These are phyloP conservation scores for Phytopythium mirpurense DNA, from an alignment of 352 stramenopile genomes.

Conservation along the genomic window DNA sequence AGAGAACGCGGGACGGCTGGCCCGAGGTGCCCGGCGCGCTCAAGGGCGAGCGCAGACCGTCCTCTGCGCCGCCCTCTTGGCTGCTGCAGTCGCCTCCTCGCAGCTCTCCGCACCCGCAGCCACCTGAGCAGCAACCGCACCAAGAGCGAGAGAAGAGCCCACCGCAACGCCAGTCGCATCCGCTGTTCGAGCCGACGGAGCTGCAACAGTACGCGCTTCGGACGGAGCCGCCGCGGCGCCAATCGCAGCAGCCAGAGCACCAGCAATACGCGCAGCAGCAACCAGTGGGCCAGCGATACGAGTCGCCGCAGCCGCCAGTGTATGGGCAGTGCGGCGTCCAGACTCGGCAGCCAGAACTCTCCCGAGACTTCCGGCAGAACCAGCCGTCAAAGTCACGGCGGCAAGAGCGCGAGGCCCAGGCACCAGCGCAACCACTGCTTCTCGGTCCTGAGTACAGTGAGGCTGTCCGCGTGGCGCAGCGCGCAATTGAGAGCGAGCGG, in stretches of 20 bases:
- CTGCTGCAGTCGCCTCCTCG: neutral
- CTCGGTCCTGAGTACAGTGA: slow-evolving; percentile 57
- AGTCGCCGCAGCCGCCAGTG: neutral
- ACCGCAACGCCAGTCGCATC: neutral
- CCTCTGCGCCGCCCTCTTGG: neutral
- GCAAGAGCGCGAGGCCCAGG: slow-evolving; percentile 17
- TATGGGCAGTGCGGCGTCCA: neutral
- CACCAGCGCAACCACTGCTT: slow-evolving; percentile 25
- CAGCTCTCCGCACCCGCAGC: neutral
- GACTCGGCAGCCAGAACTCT: neutral
- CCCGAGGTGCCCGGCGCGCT: slow-evolving; percentile 7
- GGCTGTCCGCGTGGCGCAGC: slow-evolving; percentile 54
- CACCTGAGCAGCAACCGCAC: neutral
- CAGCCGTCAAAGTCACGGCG: neutral
- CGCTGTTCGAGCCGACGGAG: neutral
- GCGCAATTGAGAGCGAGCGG: slow-evolving; percentile 67
- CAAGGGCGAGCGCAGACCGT: neutral
- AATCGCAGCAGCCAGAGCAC: neutral
- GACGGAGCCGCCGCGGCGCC: neutral
- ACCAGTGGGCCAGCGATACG: neutral
- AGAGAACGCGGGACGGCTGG: slow-evolving; percentile 7
- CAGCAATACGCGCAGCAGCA: neutral
- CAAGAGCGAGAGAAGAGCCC: neutral
- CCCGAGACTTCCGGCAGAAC: slow-evolving; percentile 4
- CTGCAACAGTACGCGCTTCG: neutral